Evolutionary conservation across 2,329 filamentous ascomycete species (phyloP).

Genomic region (Calonectria fujianensis): DNA sequence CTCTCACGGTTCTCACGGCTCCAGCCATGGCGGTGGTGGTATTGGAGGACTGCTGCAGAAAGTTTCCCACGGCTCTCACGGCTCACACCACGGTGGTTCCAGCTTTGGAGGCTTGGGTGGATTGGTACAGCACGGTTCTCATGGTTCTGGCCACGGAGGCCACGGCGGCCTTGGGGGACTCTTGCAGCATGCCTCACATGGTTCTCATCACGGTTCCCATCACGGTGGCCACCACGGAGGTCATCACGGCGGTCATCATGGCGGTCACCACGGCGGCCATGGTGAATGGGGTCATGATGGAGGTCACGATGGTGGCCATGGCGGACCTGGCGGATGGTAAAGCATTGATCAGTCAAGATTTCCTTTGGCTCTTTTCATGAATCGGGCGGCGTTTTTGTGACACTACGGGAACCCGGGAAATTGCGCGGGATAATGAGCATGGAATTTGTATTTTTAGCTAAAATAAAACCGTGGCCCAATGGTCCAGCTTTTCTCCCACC

Average conservation of each 20-base stretch:
- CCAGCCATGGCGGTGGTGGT: neutral
- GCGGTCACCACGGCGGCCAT: neutral
- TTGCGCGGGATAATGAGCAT: neutral
- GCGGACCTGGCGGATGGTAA: conserved; percentile 3
- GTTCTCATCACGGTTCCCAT: neutral
- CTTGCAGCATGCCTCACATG: neutral
- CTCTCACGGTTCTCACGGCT: neutral
- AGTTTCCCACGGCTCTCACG: neutral
- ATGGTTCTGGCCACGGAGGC: neutral
- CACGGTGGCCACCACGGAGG: neutral
- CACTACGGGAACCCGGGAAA: neutral
- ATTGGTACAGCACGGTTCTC: neutral
- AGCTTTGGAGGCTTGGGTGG: neutral
- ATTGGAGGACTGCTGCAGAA: neutral
- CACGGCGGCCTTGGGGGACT: neutral
- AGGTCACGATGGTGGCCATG: neutral
- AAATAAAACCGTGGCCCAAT: neutral
- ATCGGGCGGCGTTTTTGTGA: neutral
- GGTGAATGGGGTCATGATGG: conserved; percentile 11
- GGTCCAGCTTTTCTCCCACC: neutral
- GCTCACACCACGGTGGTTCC: neutral
- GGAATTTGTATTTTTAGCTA: neutral
- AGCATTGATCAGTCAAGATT: neutral
- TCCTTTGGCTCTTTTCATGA: neutral
- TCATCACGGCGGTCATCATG: neutral